Conservation (phyloP, 345 rosid species). For the Lepidium africanum region DNA sequence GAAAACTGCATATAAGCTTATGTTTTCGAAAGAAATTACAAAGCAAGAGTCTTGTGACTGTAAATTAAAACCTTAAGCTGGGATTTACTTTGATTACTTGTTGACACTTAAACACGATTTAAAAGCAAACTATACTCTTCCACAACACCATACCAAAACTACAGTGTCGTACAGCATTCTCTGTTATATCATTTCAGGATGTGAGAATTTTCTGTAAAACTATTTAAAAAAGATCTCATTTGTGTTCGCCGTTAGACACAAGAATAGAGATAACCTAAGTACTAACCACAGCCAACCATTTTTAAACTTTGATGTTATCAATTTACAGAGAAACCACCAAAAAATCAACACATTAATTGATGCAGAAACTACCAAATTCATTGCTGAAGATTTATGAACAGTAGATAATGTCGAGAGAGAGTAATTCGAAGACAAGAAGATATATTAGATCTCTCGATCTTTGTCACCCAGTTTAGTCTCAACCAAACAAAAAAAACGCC, state of each 20-base stretch:
- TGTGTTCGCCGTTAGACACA: not conserved
- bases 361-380: not conserved
- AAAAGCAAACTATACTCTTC: too few relatives aligned
- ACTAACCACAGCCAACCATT: not conserved
- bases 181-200: not conserved
- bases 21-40: not conserved
- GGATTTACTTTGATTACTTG: not conserved
- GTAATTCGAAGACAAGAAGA: not conserved
- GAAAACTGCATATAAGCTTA: not conserved
- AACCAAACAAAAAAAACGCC: not conserved
- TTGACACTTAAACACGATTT: not conserved
- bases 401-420: not conserved
- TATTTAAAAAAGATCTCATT: not conserved
- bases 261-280: not conserved
- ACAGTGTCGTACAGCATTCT: not conserved
- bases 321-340: not conserved
- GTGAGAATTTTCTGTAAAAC: not conserved
- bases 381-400: not conserved
- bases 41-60: not conserved
- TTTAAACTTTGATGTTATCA: not conserved
- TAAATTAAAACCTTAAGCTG: not conserved
- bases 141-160: too few relatives aligned
- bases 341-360: not conserved
- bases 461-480: not conserved
- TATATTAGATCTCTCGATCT: not conserved